Evolutionary conservation across 2,329 filamentous ascomycete genomes (phyloP), one percentile per base, ranked within the genome.

Genomic region (Fusarium stilboides): DNA sequence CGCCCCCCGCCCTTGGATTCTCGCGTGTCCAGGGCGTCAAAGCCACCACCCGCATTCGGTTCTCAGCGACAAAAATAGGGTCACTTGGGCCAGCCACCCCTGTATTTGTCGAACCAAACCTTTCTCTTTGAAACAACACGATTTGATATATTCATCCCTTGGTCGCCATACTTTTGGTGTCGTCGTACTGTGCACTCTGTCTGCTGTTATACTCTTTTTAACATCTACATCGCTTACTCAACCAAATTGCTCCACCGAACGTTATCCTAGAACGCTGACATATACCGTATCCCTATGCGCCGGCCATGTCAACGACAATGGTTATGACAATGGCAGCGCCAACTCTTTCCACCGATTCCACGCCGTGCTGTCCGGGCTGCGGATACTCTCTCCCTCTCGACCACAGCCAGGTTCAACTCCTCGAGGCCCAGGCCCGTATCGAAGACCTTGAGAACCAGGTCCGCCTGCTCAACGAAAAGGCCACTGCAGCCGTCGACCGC

Each of bases 401-500:
- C 26, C 76, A 82, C 33, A 74, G 81, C 8, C 79, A 81, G 43
- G 63, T 75, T 31, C 81, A 83, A 45, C 85, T 90, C 33, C 80
- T 83, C 28, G 81, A 82, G 56, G 85, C 89, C 57, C 87, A 89
- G 76, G 81, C 85, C 64, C 85, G 88, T 74, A 90, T 93, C 74
- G 81, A 85, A 67, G 90, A 94, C 73, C 84, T 95, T 44, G 88
- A 94, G 78, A 85, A 87, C 36, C 91, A 94, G 75, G 88, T 94
- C 55, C 85, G 87, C 57, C 80, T 89, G 55, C 85, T 94, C 61
- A 93, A 89, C 77, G 85, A 92, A 71, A 93, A 92, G 79, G 90
- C 91, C 57, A 86, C 89, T 5, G 87, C 89, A 34, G 84, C 84
- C 77, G 85, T 88, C 66, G 86, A 89, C 78, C 87, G 86, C 76